Evolutionary conservation across 73 alveolate species (phyloP).

Genomic region (Paramecium caudatum): DNA sequence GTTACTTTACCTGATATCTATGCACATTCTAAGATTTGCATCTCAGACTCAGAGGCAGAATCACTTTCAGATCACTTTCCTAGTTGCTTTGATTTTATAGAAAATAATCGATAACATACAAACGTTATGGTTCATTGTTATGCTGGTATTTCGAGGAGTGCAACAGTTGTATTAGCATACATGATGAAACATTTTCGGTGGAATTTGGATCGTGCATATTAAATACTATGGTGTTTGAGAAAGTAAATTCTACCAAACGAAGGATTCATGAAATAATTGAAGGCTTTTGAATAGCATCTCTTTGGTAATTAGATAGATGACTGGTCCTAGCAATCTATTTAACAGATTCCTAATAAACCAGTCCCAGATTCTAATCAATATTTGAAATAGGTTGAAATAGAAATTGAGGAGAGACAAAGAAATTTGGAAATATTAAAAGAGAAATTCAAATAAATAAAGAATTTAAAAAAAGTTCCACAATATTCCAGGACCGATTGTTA

Average conservation of each 20-base stretch:
- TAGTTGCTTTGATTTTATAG: not conserved
- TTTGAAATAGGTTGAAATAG: not conserved
- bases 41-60: not conserved
- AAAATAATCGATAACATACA: not conserved
- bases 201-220: slow-evolving; percentile 69
- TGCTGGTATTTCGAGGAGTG: slow-evolving; percentile 78
- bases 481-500: too few species aligned
- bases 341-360: not conserved
- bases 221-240: slow-evolving; percentile 74
- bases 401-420: not conserved
- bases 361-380: too few species aligned
- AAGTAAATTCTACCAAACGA: slow-evolving; percentile 78
- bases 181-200: slow-evolving; percentile 73
- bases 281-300: not conserved
- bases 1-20: not conserved
- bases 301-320: not conserved
- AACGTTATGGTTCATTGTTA: slow-evolving; percentile 78
- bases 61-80: not conserved
- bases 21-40: not conserved
- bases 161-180: slow-evolving; percentile 78
- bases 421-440: not conserved
- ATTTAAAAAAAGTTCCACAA: too few species aligned
- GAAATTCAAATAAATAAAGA: not conserved
- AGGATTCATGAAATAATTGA: slow-evolving; percentile 81
- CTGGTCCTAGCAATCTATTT: not conserved